Base-by-base conservation (phyloP, 192 early-diverging fungal genomes). In the Cetraspora pellucida region DNA sequence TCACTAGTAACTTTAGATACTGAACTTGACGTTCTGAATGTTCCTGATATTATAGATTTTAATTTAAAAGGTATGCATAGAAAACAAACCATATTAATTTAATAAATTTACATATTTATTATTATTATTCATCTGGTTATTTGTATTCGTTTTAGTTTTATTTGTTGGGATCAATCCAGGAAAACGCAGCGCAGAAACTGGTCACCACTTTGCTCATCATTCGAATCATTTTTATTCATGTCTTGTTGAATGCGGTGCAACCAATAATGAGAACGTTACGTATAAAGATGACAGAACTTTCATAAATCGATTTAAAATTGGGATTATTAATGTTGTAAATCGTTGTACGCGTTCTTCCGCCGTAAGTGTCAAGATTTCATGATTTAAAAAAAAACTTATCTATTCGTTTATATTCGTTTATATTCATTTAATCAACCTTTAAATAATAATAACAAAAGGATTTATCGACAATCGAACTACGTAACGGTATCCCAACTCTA, bases 101-200 rank as follows among this genome's bases (percentile, higher is more conserved):
- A 19, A 54, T 4, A 0, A n/a, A 11, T 11, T 54, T 52, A 19
- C 11, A 52, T 52, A 11, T 14, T 52, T 19, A 9, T 19, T 52
- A 19, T 13, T 3, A 5, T 14, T 54, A 54, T 16, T n/a, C 3
- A 19, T 54, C 19, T 54, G 3, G 10, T 52, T 52, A 19, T 54
- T 54, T 0, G 16, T 54, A 54, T 54, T 14, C 19, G 16, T 47
- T 21, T 84, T 57, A 71, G 85, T 93, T 1, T 70, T 93, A n/a
- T 93, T 92, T 77, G 85, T 92, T 11, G 92, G 92, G 0, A 91
- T 93, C 77, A 93, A 93, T 77, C 91, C 90, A 10, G 92, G 92
- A 65, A 63, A 9, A 65, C 13, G 19, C 9, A 91, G 89, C 69
- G 86, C 89, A 21, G 72, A 80, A 21, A 80, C 79, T 58, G 86